phyloP scores from a whole-genome alignment of 768 basidiomycete genomes.

The Pulveroboletus sp. region DNA sequence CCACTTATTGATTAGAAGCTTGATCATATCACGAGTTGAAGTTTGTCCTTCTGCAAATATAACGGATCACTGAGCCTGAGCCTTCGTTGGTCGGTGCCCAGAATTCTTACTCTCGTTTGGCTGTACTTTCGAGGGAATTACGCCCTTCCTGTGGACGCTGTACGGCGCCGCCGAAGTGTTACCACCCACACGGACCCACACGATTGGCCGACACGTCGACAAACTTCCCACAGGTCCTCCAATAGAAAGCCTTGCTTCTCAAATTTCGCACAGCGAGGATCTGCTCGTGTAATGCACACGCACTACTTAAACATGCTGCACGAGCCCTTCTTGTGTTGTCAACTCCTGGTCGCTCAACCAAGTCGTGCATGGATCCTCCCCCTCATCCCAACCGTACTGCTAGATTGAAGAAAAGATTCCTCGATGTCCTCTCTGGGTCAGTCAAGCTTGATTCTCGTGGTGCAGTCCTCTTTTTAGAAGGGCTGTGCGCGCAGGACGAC shows the following conservation, averaged over 20 bases:
- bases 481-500: conserved; percentile 41
- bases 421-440: conserved; percentile 30
- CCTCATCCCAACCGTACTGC: conserved; percentile 1
- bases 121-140: too few relatives aligned
- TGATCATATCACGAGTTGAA: too few relatives aligned
- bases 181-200: background rate
- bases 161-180: background rate
- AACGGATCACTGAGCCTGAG: too few relatives aligned
- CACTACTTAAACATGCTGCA: background rate
- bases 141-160: background rate
- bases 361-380: conserved; percentile 1
- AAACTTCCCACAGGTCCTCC: background rate
- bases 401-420: conserved; percentile 34
- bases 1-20: too few relatives aligned
- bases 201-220: background rate
- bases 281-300: background rate
- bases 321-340: background rate
- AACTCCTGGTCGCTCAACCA: background rate
- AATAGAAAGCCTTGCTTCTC: background rate
- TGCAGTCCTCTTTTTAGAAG: conserved; percentile 41
- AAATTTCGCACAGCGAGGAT: background rate
- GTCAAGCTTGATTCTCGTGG: conserved; percentile 21
- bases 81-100: too few relatives aligned
- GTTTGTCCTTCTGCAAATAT: too few relatives aligned
- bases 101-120: too few relatives aligned